Percentiles rank a stretch among this genome's conserved stretches.
These are phyloP conservation scores for Cornus florida DNA, from an alignment of 148 eudicot species.

Conservation along the genomic window DNA sequence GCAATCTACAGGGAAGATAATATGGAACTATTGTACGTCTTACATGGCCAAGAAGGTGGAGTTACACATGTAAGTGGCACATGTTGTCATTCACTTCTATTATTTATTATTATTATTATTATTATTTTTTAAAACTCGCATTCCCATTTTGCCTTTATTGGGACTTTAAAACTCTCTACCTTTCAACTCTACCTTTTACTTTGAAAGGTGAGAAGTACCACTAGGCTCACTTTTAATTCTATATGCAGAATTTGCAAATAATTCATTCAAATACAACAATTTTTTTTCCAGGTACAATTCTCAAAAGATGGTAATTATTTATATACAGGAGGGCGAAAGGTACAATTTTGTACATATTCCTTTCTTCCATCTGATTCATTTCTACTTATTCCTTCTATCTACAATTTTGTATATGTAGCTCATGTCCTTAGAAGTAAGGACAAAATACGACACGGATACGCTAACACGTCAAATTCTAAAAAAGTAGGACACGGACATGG, in stretches of 20 bases:
- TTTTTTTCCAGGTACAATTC: constrained; percentile 70
- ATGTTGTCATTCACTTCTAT: neutral
- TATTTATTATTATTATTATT: too few species aligned
- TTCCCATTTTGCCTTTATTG: too few species aligned
- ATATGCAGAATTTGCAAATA: neutral
- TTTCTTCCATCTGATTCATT: neutral
- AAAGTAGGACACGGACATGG: too few species aligned
- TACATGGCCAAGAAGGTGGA: constrained; percentile 99
- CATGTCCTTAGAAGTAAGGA: too few species aligned
- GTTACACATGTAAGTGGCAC: constrained; percentile 83
- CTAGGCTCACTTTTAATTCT: neutral
- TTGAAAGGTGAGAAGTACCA: too few species aligned
- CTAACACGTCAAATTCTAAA: too few species aligned
- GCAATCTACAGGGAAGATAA: constrained; percentile 90
- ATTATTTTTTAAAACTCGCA: too few species aligned
- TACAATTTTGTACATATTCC: constrained; percentile 16
- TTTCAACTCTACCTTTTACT: too few species aligned
- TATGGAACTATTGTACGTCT: constrained; percentile 83
- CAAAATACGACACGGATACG: too few species aligned
- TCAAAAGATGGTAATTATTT: constrained; percentile 96
- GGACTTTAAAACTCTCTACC: too few species aligned
- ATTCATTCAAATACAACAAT: constrained; percentile 3
- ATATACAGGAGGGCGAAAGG: constrained; percentile 97
- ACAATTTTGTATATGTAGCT: too few species aligned
- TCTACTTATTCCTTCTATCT: too few species aligned